A percentile compares a stretch with the other conserved stretches of the same genome.
phyloP scores from a whole-genome alignment of 2,329 filamentous ascomycete species.

The Colletotrichum shisoi region DNA sequence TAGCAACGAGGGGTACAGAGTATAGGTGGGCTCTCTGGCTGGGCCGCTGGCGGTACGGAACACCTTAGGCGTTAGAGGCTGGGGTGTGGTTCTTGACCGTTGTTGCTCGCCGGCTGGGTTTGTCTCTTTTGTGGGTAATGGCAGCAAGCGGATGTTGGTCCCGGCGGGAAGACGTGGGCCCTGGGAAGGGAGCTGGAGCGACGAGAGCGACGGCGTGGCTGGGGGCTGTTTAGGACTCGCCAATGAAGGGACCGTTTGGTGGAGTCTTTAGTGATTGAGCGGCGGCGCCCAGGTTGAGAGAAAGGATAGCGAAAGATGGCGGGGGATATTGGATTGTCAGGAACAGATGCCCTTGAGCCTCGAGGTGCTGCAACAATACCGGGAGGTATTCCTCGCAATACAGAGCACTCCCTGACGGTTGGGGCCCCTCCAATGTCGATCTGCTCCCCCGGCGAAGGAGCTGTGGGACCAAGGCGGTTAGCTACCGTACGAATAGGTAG shows the following conservation, averaged over 20 bases:
- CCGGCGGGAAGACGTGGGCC: constrained; percentile 1
- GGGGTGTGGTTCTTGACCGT: constrained; percentile 2
- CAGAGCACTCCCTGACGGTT: constrained; percentile 8
- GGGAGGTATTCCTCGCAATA: no score
- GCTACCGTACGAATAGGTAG: background rate
- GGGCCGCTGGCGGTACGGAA: constrained; percentile 19
- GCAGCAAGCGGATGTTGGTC: constrained; percentile 6
- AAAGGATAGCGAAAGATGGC: constrained; percentile 1
- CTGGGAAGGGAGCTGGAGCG: background rate
- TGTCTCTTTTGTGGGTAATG: background rate
- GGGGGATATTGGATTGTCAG: constrained; percentile 12
- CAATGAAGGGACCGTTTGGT: constrained; percentile 20
- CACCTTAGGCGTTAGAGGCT: constrained; percentile 9
- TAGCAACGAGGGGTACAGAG: constrained; percentile 39
- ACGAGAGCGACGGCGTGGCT: constrained; percentile 10
- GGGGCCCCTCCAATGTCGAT: constrained; percentile 25
- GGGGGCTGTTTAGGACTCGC: constrained; percentile 16
- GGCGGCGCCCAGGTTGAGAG: background rate
- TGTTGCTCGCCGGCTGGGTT: background rate
- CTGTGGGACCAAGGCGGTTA: constrained; percentile 1
- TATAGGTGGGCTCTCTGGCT: constrained; percentile 18
- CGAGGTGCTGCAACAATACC: background rate
- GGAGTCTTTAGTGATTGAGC: constrained; percentile 1
- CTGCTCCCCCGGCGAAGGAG: constrained; percentile 10
- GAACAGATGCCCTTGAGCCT: constrained; percentile 12